These are phyloP conservation scores for Amphirosellinia nigrospora DNA, from an alignment of 495 filamentous ascomycete genomes.

Conservation along the genomic window DNA sequence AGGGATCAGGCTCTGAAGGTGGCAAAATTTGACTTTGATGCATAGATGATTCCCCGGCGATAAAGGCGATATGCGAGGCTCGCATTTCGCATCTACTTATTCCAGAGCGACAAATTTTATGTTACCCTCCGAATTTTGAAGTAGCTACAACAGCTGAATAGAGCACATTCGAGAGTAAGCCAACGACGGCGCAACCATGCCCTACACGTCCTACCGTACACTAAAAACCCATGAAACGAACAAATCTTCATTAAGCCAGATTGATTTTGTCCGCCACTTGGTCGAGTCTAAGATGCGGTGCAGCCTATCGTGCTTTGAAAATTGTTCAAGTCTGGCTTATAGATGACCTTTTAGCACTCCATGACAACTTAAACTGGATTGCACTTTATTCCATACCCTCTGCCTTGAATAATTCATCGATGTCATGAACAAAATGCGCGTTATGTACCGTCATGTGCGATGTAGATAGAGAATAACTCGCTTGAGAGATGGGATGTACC, in stretches of 20 bases:
- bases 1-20: slow-evolving; percentile 17
- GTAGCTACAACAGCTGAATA: not conserved
- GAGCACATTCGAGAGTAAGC: not conserved
- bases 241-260: not conserved
- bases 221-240: not conserved
- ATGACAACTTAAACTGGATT: not conserved
- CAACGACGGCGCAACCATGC: not conserved
- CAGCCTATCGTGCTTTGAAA: not conserved
- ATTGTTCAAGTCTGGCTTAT: not conserved
- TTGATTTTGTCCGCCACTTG: not conserved
- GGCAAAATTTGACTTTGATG: slow-evolving; percentile 24
- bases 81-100: slow-evolving; percentile 1
- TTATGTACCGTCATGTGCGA: not conserved
- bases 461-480: not conserved
- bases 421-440: not conserved
- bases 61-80: slow-evolving; percentile 20
- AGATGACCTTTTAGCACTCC: too few relatives aligned
- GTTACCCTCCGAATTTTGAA: not conserved
- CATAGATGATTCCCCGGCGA: slow-evolving; percentile 30
- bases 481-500: too few relatives aligned
- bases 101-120: not conserved
- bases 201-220: not conserved
- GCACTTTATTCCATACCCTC: not conserved
- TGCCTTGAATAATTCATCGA: not conserved
- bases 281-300: not conserved